phyloP scores from a whole-genome alignment of 192 early-diverging fungal genomes.

The Paraglomus occultum region DNA sequence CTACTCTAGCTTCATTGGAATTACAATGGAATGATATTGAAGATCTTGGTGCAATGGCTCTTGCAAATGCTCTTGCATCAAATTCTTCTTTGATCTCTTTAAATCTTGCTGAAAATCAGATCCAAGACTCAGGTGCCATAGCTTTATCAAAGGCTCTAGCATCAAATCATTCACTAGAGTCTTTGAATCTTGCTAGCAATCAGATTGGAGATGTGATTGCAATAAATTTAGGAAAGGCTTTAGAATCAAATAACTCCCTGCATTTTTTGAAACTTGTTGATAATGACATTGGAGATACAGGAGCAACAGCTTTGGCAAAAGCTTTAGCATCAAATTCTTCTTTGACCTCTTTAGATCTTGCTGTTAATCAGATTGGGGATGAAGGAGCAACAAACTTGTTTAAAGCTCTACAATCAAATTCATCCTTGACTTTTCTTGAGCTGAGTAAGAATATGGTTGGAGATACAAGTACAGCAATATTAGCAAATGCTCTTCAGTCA shows the following conservation, averaged over 20 bases:
- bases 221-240: background rate
- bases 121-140: background rate
- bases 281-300: background rate
- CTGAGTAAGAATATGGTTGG: background rate
- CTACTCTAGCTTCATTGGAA: background rate
- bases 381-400: background rate
- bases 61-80: background rate
- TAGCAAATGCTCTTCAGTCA: no score
- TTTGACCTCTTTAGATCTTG: background rate
- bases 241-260: background rate
- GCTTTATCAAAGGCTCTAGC: background rate
- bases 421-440: background rate
- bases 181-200: no score
- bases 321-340: slow-evolving; percentile 11
- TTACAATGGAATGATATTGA: background rate
- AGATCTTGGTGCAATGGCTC: background rate
- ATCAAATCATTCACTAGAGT: no score
- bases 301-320: background rate
- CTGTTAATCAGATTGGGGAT: slow-evolving; percentile 6
- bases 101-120: background rate
- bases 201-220: background rate
- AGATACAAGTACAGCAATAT: no score
- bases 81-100: background rate
- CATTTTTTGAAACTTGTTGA: background rate
- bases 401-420: slow-evolving; percentile 7